A percentile compares a stretch with the other conserved stretches of the same genome.
These are phyloP conservation scores for Candida peoriensis DNA, from an alignment of 805 yeast genomes.

Conservation along the genomic window DNA sequence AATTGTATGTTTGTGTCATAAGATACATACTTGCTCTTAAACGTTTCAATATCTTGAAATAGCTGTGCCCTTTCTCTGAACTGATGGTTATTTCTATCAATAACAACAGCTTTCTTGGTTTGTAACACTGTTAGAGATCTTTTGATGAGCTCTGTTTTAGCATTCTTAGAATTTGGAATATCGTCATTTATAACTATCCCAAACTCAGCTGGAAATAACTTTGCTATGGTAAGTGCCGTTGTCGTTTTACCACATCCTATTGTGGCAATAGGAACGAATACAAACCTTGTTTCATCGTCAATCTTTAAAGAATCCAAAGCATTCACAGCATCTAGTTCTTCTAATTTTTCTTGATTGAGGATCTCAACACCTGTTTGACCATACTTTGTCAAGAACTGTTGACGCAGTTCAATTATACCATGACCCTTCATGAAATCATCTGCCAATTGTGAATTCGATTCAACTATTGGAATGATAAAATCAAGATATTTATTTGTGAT, in stretches of 20 bases:
- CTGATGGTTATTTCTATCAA: constrained; percentile 83
- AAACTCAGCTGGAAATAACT: constrained; percentile 54
- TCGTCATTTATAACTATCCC: constrained; percentile 82
- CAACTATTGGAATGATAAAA: constrained; percentile 56
- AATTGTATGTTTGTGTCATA: constrained; percentile 44
- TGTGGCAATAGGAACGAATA: constrained; percentile 80
- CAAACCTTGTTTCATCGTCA: constrained; percentile 43
- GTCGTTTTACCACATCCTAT: constrained; percentile 97
- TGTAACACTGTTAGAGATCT: constrained; percentile 38
- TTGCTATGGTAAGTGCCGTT: constrained; percentile 51
- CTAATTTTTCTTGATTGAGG: constrained; percentile 37
- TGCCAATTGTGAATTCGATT: constrained; percentile 39
- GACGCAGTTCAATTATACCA: constrained; percentile 73
- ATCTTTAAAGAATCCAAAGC: constrained; percentile 29
- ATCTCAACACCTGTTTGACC: constrained; percentile 59
- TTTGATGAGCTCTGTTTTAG: constrained; percentile 45
- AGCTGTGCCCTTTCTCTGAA: constrained; percentile 63
- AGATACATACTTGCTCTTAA: constrained; percentile 40
- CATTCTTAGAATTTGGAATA: constrained; percentile 39
- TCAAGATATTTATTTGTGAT: constrained; percentile 65
- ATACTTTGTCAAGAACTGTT: constrained; percentile 49
- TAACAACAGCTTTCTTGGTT: constrained; percentile 46
- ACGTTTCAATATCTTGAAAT: constrained; percentile 43
- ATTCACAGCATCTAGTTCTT: constrained; percentile 35
- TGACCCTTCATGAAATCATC: constrained; percentile 47